Evolutionary conservation across 371 early-diverging fungal species (phyloP), one percentile per base, ranked within the genome.

Genomic region (Mucor ambiguus): DNA sequence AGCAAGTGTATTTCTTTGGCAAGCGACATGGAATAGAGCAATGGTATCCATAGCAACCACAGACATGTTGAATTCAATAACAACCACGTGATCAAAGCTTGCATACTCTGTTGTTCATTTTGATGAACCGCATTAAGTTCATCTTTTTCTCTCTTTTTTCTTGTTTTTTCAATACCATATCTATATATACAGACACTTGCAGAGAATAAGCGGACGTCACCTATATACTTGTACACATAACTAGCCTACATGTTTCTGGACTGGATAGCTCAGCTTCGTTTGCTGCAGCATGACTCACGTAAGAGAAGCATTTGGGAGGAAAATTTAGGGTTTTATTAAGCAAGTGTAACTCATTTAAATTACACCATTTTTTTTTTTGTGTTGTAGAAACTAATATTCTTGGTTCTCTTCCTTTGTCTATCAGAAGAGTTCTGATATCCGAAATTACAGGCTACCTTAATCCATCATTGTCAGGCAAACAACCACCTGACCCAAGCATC

Each of bases 231-330:
- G 30, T 30, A 46, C 11, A 20, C 24, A 46, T 22, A 22, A 46
- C 2, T 46, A 46, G 33, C 57, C 12, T 57, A 29, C 26, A 92
- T 91, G 91, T 91, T 91, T 78, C 71, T 90, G 70, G 87, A 88
- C 67, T 86, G 89, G 81, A 89, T 89, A 66, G 80, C 84, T 54
- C 86, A 88, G 74, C 84, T 91, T 57, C 80, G 81, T 24, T 81
- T 91, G 64, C 79, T 91, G 67, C 74, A 83, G 60, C 90, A 87
- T 76, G 82, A 86, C 73, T 78, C 88, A 67, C 90, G 93, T 90
- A 84, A 66, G 43, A 41, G 24, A 55, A 1, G 4, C 12, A 11
- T 28, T 46, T 22, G 26, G 26, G 60, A n/a, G 44, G 16, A 14
- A 29, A 56, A 41, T 16, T 24, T 32, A 46, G 46, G 46, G 46